A percentile compares a stretch with the other conserved stretches of the same genome.
Conservation (phyloP, 192 early-diverging fungal species). For the Backusella luteola region DNA sequence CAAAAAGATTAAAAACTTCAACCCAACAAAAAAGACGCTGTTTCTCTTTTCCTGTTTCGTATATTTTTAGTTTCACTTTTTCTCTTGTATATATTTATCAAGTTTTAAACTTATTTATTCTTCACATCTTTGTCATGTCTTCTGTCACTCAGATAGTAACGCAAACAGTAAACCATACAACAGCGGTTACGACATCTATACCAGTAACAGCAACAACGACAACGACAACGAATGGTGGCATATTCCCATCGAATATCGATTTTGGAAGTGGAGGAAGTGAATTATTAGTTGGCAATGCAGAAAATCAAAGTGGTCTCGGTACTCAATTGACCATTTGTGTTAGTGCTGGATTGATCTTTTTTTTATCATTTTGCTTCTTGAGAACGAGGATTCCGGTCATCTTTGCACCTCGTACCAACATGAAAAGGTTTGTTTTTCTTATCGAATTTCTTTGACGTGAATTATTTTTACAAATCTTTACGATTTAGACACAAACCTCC, state of each 20-base stretch:
- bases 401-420: constrained; percentile 27
- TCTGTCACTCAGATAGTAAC: background rate
- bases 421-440: constrained; percentile 22
- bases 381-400: constrained; percentile 24
- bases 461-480: background rate
- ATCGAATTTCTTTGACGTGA: background rate
- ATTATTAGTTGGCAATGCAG: background rate
- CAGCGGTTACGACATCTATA: background rate
- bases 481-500: constrained; percentile 45
- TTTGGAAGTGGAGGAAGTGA: constrained; percentile 1
- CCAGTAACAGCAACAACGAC: background rate
- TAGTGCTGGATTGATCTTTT: constrained; percentile 15
- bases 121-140: background rate
- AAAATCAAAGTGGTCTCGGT: constrained; percentile 22
- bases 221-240: background rate
- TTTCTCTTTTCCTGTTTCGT: constrained; percentile 6
- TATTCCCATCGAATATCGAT: background rate
- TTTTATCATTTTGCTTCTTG: constrained; percentile 26
- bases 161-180: background rate
- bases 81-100: background rate
- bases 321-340: constrained; percentile 24
- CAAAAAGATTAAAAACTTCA: background rate
- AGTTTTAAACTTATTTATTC: background rate
- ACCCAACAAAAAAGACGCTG: background rate
- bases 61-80: background rate